phyloP scores from a whole-genome alignment of 306 rosid genomes.

The Arachis stenosperma region DNA sequence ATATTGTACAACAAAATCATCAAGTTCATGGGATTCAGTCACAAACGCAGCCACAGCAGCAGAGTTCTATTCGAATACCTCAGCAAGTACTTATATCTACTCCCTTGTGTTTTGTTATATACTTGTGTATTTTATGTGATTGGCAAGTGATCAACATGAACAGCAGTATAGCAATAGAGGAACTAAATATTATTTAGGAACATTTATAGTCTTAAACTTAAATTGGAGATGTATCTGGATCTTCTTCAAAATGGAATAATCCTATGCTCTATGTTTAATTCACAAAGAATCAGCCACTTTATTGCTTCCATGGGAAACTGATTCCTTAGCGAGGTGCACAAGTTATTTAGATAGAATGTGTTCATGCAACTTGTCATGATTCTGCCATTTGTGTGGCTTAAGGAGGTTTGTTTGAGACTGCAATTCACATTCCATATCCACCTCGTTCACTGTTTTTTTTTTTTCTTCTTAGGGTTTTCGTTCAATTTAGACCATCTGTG shows the following conservation, averaged over 20 bases:
- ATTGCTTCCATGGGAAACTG: slow-evolving; percentile 3
- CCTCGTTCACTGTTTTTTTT: background rate
- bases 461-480: background rate
- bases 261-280: slow-evolving; percentile 20
- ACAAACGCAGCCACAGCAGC: slow-evolving; percentile 70
- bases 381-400: background rate
- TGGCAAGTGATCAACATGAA: slow-evolving; percentile 23
- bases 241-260: slow-evolving; percentile 20
- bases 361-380: slow-evolving; percentile 24
- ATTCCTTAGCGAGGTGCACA: background rate
- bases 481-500: background rate
- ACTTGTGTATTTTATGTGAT: slow-evolving; percentile 21
- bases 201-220: slow-evolving; percentile 14
- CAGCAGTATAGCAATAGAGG: background rate
- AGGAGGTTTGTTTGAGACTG: background rate
- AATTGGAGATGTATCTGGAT: slow-evolving; percentile 8
- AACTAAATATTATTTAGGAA: slow-evolving; percentile 3
- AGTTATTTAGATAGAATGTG: background rate
- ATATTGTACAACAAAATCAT: slow-evolving; percentile 61
- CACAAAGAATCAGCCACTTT: background rate
- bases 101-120: slow-evolving; percentile 32
- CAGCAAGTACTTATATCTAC: slow-evolving; percentile 64
- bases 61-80: slow-evolving; percentile 61
- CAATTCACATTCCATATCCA: slow-evolving; percentile 6
- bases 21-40: slow-evolving; percentile 68